phyloP scores from a whole-genome alignment of 768 basidiomycete genomes.

The Steccherinum ochraceum region DNA sequence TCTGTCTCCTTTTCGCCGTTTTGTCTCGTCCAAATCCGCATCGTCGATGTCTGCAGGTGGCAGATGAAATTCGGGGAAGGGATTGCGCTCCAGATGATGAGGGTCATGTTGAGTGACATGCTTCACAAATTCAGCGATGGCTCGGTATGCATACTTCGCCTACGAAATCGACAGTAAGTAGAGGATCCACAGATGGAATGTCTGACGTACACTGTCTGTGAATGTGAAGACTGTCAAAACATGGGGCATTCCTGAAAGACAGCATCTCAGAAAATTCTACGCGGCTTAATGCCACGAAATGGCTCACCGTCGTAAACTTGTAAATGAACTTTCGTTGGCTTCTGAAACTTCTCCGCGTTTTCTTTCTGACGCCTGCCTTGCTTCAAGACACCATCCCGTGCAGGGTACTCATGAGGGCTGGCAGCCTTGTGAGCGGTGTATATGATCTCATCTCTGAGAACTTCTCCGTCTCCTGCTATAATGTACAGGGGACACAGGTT shows the following conservation, averaged over 20 bases:
- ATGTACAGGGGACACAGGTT: slow-evolving; percentile 74
- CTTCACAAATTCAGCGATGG: slow-evolving; percentile 50
- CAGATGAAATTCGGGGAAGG: slow-evolving; percentile 40
- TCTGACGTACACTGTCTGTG: slow-evolving; percentile 41
- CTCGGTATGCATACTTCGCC: slow-evolving; percentile 56
- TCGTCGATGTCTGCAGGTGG: slow-evolving; percentile 21
- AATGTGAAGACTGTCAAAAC: slow-evolving; percentile 71
- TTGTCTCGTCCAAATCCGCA: slow-evolving; percentile 15
- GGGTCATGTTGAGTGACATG: slow-evolving; percentile 39
- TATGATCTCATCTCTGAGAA: slow-evolving; percentile 71
- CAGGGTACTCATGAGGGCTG: slow-evolving; percentile 57
- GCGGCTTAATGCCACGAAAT: neutral
- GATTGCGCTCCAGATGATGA: slow-evolving; percentile 32
- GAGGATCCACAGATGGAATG: neutral
- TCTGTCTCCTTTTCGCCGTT: neutral
- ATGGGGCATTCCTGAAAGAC: slow-evolving; percentile 62
- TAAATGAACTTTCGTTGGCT: slow-evolving; percentile 59
- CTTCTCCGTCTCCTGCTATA: slow-evolving; percentile 66
- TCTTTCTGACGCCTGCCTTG: slow-evolving; percentile 42
- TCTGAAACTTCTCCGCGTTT: slow-evolving; percentile 43
- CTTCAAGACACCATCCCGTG: slow-evolving; percentile 44
- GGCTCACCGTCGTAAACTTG: slow-evolving; percentile 65
- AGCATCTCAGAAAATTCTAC: too few relatives aligned
- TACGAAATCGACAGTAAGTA: slow-evolving; percentile 15
- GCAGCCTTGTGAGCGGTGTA: slow-evolving; percentile 79